Conservation (phyloP, 352 stramenopile genomes). For the Globisporangium perplexum region DNA sequence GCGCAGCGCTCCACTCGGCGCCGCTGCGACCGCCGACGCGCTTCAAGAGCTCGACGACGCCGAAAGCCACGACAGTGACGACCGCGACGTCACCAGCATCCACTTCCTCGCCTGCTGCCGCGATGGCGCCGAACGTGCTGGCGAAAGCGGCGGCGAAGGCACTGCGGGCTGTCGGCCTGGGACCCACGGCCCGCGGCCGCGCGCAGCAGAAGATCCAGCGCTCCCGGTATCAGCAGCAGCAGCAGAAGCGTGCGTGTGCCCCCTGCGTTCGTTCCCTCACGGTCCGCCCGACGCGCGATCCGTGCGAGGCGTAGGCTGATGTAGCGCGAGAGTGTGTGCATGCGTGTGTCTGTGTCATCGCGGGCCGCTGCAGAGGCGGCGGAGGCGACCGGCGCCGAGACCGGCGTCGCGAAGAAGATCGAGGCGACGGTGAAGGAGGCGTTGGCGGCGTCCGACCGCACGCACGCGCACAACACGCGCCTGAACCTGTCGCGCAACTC, state of each 20-base stretch:
- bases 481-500: conserved; percentile 27
- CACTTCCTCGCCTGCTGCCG: background rate
- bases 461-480: conserved; percentile 26
- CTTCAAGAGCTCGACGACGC: conserved; percentile 10
- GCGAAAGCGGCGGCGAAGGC: conserved; percentile 15
- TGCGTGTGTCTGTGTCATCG: background rate
- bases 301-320: too few relatives aligned
- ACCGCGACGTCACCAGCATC: background rate
- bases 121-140: conserved; percentile 6
- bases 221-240: conserved; percentile 12
- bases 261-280: background rate
- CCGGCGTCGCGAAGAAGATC: background rate
- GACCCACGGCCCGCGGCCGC: conserved; percentile 18
- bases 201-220: conserved; percentile 20
- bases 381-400: background rate
- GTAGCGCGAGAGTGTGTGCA: background rate
- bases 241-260: conserved; percentile 3
- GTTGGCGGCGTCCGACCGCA: conserved; percentile 23
- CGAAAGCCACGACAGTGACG: background rate
- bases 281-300: too few relatives aligned
- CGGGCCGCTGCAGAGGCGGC: background rate
- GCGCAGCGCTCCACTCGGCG: background rate
- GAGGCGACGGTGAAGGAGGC: conserved; percentile 13
- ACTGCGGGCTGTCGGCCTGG: conserved; percentile 18
- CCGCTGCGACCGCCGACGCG: background rate